Conservation (phyloP, 176 grass and related monocot species). For the Thinopyrum elongatum region DNA sequence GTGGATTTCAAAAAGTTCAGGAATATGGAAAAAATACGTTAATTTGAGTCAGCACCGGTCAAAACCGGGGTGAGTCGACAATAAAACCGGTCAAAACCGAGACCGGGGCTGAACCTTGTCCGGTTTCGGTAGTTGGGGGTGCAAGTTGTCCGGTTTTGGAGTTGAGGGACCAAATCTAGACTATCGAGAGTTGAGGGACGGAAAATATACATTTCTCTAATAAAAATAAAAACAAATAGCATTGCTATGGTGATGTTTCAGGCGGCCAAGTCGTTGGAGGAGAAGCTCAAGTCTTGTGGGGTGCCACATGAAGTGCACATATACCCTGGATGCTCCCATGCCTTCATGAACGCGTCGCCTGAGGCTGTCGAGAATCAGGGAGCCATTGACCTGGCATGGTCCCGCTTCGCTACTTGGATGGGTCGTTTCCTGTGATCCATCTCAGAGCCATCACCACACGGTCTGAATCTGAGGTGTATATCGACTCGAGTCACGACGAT, state of each 20-base stretch:
- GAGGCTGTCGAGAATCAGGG: constrained; percentile 62
- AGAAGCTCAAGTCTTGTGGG: constrained; percentile 72
- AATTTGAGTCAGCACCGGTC: no score
- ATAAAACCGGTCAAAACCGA: no score
- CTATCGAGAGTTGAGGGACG: no score
- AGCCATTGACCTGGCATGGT: constrained; percentile 70
- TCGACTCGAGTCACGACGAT: neutral
- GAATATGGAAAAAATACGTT: no score
- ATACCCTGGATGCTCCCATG: constrained; percentile 72
- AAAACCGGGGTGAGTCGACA: no score
- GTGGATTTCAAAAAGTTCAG: no score
- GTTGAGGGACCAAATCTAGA: no score
- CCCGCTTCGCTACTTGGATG: constrained; percentile 83
- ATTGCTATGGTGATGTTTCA: constrained; percentile 25
- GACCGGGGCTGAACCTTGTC: no score
- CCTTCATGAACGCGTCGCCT: constrained; percentile 82
- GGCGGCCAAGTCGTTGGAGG: constrained; percentile 82
- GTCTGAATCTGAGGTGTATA: neutral
- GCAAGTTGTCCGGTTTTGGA: no score
- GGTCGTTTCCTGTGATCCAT: constrained; percentile 41
- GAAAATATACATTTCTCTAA: no score
- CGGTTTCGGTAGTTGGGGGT: no score
- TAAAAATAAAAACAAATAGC: neutral
- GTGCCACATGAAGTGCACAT: constrained; percentile 72
- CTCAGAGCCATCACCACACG: constrained; percentile 16